A percentile compares a stretch with the other conserved stretches of the same genome.
These are phyloP conservation scores for Teunomyces cretensis DNA, from an alignment of 805 yeast species.

Conservation along the genomic window DNA sequence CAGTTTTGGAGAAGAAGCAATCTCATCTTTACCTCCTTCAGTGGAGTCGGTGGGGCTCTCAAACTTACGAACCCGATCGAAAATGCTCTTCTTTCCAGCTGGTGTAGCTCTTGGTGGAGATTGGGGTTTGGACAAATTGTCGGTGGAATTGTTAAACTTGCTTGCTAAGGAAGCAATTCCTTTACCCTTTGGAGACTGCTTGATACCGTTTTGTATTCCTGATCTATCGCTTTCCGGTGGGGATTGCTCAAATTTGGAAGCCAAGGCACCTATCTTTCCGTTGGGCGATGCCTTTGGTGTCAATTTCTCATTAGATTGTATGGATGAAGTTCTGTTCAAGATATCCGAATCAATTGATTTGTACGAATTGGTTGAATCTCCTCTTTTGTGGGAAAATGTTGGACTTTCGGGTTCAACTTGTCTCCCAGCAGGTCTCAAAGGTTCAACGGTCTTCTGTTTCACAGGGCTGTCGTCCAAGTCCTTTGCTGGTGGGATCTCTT, in stretches of 20 bases:
- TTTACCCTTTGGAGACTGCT: conserved; percentile 9
- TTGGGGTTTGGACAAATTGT: conserved; percentile 13
- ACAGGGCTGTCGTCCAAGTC: not conserved
- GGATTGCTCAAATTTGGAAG: conserved; percentile 23
- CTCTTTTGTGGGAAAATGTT: conserved; percentile 2
- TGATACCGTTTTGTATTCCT: conserved; percentile 2
- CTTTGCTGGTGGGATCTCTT: not conserved
- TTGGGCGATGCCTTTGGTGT: conserved; percentile 13
- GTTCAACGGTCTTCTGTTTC: not conserved
- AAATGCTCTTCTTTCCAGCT: conserved; percentile 19
- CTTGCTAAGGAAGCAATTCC: conserved; percentile 27
- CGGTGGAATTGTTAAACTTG: conserved; percentile 21
- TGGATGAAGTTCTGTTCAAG: not conserved
- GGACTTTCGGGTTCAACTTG: not conserved
- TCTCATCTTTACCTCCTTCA: not conserved
- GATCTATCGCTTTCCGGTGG: not conserved
- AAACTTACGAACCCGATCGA: conserved; percentile 38
- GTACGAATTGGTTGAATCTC: not conserved
- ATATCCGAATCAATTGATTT: not conserved
- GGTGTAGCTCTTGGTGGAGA: conserved; percentile 21
- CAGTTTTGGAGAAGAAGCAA: not conserved
- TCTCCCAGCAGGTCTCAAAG: not conserved
- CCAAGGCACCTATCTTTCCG: conserved; percentile 17
- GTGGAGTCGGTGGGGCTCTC: conserved; percentile 22
- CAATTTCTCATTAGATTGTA: not conserved